Evolutionary conservation across 306 rosid genomes (phyloP).

Genomic region (Quercus mongolica): DNA sequence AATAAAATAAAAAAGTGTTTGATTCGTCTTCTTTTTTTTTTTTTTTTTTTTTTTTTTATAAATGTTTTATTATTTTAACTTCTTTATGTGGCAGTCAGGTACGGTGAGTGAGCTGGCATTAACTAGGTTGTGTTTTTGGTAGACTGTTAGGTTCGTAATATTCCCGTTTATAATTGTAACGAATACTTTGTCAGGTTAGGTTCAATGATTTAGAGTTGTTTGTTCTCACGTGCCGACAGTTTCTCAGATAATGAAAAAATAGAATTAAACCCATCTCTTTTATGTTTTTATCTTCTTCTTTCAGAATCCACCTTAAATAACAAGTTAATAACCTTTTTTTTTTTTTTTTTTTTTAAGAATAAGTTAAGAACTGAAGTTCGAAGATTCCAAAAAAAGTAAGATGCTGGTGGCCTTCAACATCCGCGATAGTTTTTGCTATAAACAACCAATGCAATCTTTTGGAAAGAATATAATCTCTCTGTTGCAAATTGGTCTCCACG

Average conservation of each 20-base stretch:
- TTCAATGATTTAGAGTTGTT: slow-evolving; percentile 40
- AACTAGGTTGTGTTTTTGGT: slow-evolving; percentile 18
- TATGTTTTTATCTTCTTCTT: slow-evolving; percentile 10
- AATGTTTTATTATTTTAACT: not conserved
- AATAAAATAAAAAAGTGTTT: not conserved
- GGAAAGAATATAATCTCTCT: not conserved
- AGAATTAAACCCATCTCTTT: slow-evolving; percentile 9
- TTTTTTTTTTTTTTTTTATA: not conserved
- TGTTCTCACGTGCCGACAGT: slow-evolving; percentile 59
- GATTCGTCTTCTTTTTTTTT: not conserved
- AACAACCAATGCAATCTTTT: not conserved
- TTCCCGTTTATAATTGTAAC: slow-evolving; percentile 26
- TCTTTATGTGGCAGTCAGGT: slow-evolving; percentile 6
- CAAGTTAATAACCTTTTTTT: too few species aligned
- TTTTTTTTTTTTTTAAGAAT: not conserved
- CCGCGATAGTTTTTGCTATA: not conserved
- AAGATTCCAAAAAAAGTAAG: slow-evolving; percentile 2
- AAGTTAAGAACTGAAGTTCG: slow-evolving; percentile 21
- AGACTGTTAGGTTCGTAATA: slow-evolving; percentile 11
- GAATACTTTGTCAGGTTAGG: slow-evolving; percentile 43
- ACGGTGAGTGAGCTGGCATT: slow-evolving; percentile 42
- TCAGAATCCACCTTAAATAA: slow-evolving; percentile 22
- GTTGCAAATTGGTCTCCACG: too few species aligned
- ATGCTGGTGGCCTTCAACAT: slow-evolving; percentile 48
- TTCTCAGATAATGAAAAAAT: slow-evolving; percentile 19